phyloP scores from a whole-genome alignment of 805 yeast species.

The Yarrowia sp. region DNA sequence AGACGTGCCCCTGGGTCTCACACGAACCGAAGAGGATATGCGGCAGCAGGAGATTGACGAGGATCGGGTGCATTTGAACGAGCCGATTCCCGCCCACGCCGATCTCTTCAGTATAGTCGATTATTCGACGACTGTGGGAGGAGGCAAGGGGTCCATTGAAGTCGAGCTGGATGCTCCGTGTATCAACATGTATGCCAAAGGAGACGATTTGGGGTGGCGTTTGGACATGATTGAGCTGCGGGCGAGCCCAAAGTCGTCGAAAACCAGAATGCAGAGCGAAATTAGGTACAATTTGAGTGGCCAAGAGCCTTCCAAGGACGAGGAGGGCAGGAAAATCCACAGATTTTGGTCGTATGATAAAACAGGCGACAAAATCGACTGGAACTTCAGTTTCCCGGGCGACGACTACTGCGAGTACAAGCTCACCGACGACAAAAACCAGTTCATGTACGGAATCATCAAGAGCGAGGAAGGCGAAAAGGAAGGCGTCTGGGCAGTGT shows the following conservation, averaged over 20 bases:
- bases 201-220: constrained; percentile 3
- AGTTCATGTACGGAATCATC: constrained; percentile 10
- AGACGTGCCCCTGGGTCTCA: not conserved
- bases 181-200: constrained; percentile 26
- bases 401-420: constrained; percentile 22
- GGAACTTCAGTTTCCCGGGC: constrained; percentile 7
- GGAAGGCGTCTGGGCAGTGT: not conserved
- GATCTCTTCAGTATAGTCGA: constrained; percentile 13
- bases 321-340: not conserved
- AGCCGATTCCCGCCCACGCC: not conserved
- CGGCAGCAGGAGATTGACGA: constrained; percentile 9
- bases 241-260: constrained; percentile 1
- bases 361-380: not conserved
- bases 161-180: constrained; percentile 17
- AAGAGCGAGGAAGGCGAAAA: constrained; percentile 1
- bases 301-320: not conserved
- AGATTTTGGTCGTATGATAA: constrained; percentile 23
- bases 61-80: constrained; percentile 5
- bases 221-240: not conserved
- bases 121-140: constrained; percentile 17
- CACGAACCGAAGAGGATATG: constrained; percentile 14
- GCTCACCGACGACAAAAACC: constrained; percentile 11
- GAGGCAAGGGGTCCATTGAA: constrained; percentile 2
- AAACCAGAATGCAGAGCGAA: constrained; percentile 23
- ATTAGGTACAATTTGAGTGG: constrained; percentile 18